Conservation (phyloP, 768 basidiomycete species). For the Kwoniella botswanensis region DNA sequence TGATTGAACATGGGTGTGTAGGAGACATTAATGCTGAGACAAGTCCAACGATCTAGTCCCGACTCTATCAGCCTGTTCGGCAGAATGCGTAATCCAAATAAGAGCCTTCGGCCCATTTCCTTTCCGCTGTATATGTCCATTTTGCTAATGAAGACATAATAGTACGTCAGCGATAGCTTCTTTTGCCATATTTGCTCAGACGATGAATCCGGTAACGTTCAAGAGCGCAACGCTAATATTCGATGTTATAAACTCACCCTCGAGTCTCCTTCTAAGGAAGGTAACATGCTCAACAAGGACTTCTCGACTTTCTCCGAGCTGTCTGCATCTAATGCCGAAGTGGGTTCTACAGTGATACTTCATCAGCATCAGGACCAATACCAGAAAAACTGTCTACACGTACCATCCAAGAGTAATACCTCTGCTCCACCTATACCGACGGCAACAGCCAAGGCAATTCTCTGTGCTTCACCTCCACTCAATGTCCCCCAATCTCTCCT, state of each 20-base stretch:
- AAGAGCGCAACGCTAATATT: too few relatives aligned
- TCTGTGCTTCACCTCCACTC: constrained; percentile 85
- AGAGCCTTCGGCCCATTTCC: constrained; percentile 65
- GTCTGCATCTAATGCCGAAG: constrained; percentile 79
- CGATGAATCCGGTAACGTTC: too few relatives aligned
- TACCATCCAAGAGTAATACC: constrained; percentile 66
- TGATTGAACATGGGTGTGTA: too few relatives aligned
- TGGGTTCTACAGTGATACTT: constrained; percentile 69
- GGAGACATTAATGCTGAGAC: background rate
- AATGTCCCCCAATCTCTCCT: constrained; percentile 76
- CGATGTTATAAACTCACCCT: background rate
- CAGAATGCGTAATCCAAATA: constrained; percentile 87
- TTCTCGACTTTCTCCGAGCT: constrained; percentile 72
- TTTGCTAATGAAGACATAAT: constrained; percentile 1
- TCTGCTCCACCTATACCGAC: constrained; percentile 76
- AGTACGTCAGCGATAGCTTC: constrained; percentile 6
- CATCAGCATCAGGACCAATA: background rate
- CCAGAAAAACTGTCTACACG: constrained; percentile 7
- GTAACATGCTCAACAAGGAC: constrained; percentile 65
- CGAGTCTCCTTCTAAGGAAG: constrained; percentile 13
- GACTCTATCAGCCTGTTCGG: constrained; percentile 75
- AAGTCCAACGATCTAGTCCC: constrained; percentile 65
- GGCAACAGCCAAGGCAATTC: constrained; percentile 78
- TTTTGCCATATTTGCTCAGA: too few relatives aligned
- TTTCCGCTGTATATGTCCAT: constrained; percentile 15